phyloP scores from a whole-genome alignment of 2,329 filamentous ascomycete genomes.

The Metarhizium album region DNA sequence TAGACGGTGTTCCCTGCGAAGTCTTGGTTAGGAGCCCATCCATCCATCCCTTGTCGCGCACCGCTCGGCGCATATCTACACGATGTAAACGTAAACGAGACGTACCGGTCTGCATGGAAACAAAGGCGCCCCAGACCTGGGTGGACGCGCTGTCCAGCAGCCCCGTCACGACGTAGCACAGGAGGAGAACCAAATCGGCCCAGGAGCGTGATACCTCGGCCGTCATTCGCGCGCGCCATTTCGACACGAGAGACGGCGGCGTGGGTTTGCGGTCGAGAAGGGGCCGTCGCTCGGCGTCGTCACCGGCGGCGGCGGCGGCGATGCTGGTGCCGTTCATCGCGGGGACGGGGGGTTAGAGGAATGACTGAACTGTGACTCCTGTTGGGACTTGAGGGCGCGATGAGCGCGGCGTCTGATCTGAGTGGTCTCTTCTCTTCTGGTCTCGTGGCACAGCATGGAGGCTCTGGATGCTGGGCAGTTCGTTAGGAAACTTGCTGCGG shows the following conservation, averaged over 20 bases:
- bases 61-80: too few species aligned
- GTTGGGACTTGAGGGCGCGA: too few species aligned
- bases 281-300: constrained; percentile 25
- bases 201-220: constrained; percentile 46
- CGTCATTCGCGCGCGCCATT: constrained; percentile 24
- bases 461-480: too few species aligned
- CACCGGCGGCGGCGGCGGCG: too few species aligned
- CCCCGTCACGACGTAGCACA: constrained; percentile 68
- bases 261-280: constrained; percentile 16
- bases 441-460: too few species aligned
- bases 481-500: too few species aligned
- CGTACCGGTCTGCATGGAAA: constrained; percentile 72
- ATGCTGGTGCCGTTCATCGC: constrained; percentile 10
- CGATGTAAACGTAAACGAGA: too few species aligned
- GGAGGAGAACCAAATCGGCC: constrained; percentile 58
- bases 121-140: constrained; percentile 69
- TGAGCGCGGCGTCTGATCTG: too few species aligned
- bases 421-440: too few species aligned
- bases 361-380: too few species aligned
- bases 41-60: too few species aligned
- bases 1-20: constrained; percentile 63
- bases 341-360: not conserved
- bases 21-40: too few species aligned
- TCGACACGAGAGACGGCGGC: constrained; percentile 11
- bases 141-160: constrained; percentile 67